Evolutionary conservation across 805 yeast genomes (phyloP).

Genomic region (Candida ficus): DNA sequence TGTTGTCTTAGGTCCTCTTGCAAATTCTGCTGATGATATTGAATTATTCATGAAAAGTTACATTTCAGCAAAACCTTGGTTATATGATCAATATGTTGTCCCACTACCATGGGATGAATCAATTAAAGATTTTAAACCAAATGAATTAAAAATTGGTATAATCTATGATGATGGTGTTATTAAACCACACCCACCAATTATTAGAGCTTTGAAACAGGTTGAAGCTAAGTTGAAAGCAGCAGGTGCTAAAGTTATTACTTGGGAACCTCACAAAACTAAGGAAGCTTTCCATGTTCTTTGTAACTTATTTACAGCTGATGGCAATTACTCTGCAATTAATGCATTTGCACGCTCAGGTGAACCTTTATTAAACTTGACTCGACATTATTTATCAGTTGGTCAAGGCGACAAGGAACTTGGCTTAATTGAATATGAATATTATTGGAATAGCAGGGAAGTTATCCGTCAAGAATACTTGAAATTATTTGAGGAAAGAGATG

Average conservation of each 20-base stretch:
- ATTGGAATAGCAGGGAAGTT: constrained; percentile 50
- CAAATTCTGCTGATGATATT: constrained; percentile 59
- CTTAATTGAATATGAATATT: constrained; percentile 48
- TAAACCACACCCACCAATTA: constrained; percentile 61
- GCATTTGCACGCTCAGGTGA: constrained; percentile 60
- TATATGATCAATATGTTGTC: constrained; percentile 31
- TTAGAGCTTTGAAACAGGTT: constrained; percentile 49
- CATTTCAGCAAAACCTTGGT: constrained; percentile 50
- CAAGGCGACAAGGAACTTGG: constrained; percentile 45
- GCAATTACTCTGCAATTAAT: constrained; percentile 51
- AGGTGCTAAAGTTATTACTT: constrained; percentile 51
- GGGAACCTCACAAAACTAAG: constrained; percentile 52
- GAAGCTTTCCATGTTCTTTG: constrained; percentile 56
- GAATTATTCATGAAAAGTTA: constrained; percentile 62
- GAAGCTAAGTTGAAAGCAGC: constrained; percentile 51
- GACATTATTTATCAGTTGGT: constrained; percentile 56
- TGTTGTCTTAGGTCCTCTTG: constrained; percentile 65
- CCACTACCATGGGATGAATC: constrained; percentile 38
- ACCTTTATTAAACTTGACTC: constrained; percentile 58
- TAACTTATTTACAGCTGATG: constrained; percentile 58
- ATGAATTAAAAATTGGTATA: constrained; percentile 51
- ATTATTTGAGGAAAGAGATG: constrained; percentile 45
- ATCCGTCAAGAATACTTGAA: constrained; percentile 54
- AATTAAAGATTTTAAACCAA: constrained; percentile 32
- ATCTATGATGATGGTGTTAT: constrained; percentile 61